These are phyloP conservation scores for Acanthochlamys bracteata DNA, from an alignment of 106 monocot genomes.

Conservation along the genomic window DNA sequence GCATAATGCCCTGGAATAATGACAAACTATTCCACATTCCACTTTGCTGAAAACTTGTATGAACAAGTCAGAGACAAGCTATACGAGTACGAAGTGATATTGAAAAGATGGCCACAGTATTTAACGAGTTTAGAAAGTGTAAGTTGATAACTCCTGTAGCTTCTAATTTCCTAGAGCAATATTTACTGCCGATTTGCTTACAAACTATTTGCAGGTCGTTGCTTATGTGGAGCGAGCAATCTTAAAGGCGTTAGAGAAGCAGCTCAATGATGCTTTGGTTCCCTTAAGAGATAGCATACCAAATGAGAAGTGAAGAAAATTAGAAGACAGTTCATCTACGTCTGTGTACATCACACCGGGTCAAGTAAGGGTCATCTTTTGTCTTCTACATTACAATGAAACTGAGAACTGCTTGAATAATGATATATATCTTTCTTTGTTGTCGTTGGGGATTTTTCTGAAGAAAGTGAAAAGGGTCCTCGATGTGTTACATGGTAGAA, in stretches of 20 bases:
- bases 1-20: constrained; percentile 34
- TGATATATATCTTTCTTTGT: constrained; percentile 6
- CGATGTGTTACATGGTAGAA: constrained; percentile 55
- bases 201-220: constrained; percentile 28
- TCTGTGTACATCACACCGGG: constrained; percentile 47
- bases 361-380: constrained; percentile 36
- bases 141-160: constrained; percentile 11
- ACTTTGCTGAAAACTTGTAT: constrained; percentile 86
- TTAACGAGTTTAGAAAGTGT: constrained; percentile 69
- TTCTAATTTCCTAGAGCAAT: background rate
- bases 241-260: constrained; percentile 69
- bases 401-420: no score
- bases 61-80: constrained; percentile 63
- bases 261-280: constrained; percentile 54
- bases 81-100: constrained; percentile 63
- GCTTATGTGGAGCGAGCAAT: constrained; percentile 68
- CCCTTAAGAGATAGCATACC: constrained; percentile 82
- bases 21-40: constrained; percentile 46
- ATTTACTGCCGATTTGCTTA: background rate
- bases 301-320: constrained; percentile 85
- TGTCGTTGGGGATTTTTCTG: constrained; percentile 77
- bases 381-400: background rate
- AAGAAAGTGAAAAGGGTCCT: constrained; percentile 79
- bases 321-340: constrained; percentile 53
- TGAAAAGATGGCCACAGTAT: constrained; percentile 95